Base-by-base conservation (phyloP, 2,329 filamentous ascomycete species). In the Fusarium phyllophilum region DNA sequence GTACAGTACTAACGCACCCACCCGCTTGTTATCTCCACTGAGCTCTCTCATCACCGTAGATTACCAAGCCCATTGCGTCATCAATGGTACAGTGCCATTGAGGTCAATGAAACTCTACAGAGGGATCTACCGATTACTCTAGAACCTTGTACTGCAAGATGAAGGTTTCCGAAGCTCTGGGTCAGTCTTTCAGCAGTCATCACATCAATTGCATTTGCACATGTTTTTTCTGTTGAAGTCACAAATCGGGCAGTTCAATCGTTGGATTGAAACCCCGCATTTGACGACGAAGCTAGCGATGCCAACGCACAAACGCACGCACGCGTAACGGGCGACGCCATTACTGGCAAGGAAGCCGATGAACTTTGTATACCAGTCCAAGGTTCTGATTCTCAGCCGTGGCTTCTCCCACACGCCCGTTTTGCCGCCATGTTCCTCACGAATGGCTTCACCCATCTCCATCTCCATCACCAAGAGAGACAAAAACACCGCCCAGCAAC, bases 1-100 rank as follows among this genome's bases (percentile, higher is more conserved):
- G 0, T 26, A 12, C 1, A 2, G 14, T 18, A 17, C 33, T 26
- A 54, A 38, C 49, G 12, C 4, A 8, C 0, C 4, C 6, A 1
- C 2, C 12, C 5, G 12, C 17, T 11, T 20, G 0, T 20, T 14
- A 18, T 24, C 8, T 7, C 3, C 1, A 5, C 13, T n/a, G 42
- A 14, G 12, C 17, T 31, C 8, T 18, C 8, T n/a, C 24, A 13
- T 15, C 8, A 13, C 24, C 4, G 8, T 17, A 18, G 8, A n/a
- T 8, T 24, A 52, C 10, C 17, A 6, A 6, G 13, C 8, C 31
- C 14, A 26, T 36, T 13, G 29, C 18, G 26, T 46, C 41, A 36
- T 48, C 14, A 10, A 36, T 48, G 20, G 26, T 22, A 34, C n/a
- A 8, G 39, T 33, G 18, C 22, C 18, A 57, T 45, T 13, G 7